These are phyloP conservation scores for Claviceps sp. DNA, from an alignment of 2,329 filamentous ascomycete species.

Conservation along the genomic window DNA sequence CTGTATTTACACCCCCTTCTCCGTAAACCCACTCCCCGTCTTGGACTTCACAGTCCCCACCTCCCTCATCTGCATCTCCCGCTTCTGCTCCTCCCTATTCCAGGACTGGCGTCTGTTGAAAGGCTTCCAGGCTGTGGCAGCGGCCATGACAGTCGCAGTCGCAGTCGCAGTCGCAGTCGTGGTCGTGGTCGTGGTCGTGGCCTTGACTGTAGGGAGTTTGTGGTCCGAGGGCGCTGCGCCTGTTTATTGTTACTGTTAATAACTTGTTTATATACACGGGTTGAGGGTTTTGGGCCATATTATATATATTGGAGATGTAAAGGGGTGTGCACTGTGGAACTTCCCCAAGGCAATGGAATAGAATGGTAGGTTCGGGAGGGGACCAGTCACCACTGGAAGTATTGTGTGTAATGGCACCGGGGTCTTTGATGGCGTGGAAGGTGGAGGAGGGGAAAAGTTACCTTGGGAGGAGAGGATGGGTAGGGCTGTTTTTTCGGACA, in stretches of 20 bases:
- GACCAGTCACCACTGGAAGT: too few species aligned
- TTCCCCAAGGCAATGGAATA: too few species aligned
- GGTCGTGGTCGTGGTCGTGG: constrained; percentile 27
- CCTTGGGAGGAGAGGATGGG: too few species aligned
- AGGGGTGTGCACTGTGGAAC: too few species aligned
- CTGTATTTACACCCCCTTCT: constrained; percentile 11
- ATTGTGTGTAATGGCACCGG: not conserved
- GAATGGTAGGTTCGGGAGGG: too few species aligned
- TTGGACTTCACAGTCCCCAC: constrained; percentile 22
- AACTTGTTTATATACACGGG: not conserved
- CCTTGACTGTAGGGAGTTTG: constrained; percentile 8
- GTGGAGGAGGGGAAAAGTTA: too few species aligned
- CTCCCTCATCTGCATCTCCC: constrained; percentile 32
- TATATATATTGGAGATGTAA: too few species aligned
- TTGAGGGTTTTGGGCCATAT: too few species aligned
- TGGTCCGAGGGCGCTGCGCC: not conserved
- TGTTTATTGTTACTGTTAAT: not conserved
- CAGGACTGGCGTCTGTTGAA: constrained; percentile 36
- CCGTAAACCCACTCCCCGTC: constrained; percentile 26
- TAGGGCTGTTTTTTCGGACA: not conserved
- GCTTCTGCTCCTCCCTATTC: constrained; percentile 40
- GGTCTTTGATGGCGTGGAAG: not conserved
- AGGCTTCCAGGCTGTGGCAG: constrained; percentile 30
- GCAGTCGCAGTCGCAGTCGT: constrained; percentile 10
- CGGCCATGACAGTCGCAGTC: constrained; percentile 11